Evolutionary conservation across 495 filamentous ascomycete species (phyloP), one percentile per base, ranked within the genome.

Genomic region (Aspergillus homomorphus): DNA sequence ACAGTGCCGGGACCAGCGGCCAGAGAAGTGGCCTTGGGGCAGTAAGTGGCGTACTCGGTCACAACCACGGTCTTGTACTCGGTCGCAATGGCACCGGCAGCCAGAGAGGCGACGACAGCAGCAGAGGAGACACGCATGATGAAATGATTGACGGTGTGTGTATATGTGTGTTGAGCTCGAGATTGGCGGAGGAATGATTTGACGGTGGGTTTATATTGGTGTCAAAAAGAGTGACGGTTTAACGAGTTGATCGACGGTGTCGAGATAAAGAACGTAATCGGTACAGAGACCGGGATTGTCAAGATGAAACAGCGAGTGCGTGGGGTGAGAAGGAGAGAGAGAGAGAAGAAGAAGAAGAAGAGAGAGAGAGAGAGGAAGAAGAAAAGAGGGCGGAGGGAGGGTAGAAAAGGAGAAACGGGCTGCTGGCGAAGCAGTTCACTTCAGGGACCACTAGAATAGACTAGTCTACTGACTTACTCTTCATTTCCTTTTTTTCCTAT

Each of bases 121-220:
- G 87, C 79, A 85, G 87, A 87, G 83, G 88, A 81, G 88, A 89
- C 91, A 87, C 90, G 90, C 91, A 96, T 96, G 73, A 88, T 92
- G 87, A 84, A n/a, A 56, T 65, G 54, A 61, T 33, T 62, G 26
- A 50, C 49, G 21, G 21, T 22, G 23, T 49, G 30, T 63, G 57
- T 64, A n/a, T 57, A 61, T 53, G 60, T 61, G 66, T 65, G 62
- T 52, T 61, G 59, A 54, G 59, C 52, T 54, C 64, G 60, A 49
- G 53, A 57, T 45, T 50, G 50, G 54, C 43, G 15, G 46, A 50
- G 46, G 26, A n/a, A 14, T 44, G 53, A 57, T 44, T 49, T 45
- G 55, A n/a, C 45, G 46, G 30, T 57, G 33, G 12, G 33, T 38
- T 38, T 38, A 38, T 38, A 38, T 38, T 38, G 33, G 33, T 38